A percentile compares a stretch with the other conserved stretches of the same genome.
phyloP scores from a whole-genome alignment of 768 basidiomycete species.

The Tricholoma sp. region DNA sequence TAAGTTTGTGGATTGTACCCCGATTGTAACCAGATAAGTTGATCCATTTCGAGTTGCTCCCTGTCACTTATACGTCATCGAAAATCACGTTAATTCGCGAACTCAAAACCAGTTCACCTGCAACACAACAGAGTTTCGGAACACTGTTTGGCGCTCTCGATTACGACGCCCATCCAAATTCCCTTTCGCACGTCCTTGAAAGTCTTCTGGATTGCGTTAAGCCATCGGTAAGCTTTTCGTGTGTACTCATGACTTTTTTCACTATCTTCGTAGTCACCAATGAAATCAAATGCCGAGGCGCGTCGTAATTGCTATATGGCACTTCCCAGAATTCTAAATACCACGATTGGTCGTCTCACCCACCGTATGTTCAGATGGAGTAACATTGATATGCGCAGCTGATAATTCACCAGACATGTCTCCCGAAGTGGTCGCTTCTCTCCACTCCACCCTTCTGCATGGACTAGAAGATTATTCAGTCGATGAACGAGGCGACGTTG shows the following conservation, averaged over 20 bases:
- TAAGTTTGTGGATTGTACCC: conserved; percentile 58
- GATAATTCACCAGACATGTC: conserved; percentile 39
- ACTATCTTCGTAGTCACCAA: conserved; percentile 14
- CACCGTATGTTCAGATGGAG: conserved; percentile 10
- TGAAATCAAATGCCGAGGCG: conserved; percentile 46
- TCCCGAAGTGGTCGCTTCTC: conserved; percentile 35
- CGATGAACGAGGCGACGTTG: conserved; percentile 95
- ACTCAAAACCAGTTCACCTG: conserved; percentile 43
- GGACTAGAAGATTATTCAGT: conserved; percentile 87
- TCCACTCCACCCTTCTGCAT: conserved; percentile 54
- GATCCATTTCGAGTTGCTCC: conserved; percentile 8
- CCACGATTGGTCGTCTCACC: conserved; percentile 17
- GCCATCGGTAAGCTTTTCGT: conserved; percentile 38
- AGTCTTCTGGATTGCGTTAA: conserved; percentile 61
- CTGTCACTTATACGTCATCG: conserved; percentile 2
- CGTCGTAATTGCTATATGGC: conserved; percentile 47
- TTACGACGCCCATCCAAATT: conserved; percentile 53
- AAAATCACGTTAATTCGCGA: conserved; percentile 57
- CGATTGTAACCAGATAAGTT: conserved; percentile 71
- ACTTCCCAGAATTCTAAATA: conserved; percentile 35
- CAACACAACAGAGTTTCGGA: conserved; percentile 70
- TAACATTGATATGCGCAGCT: not conserved
- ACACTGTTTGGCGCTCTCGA: conserved; percentile 63
- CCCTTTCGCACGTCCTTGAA: conserved; percentile 45
- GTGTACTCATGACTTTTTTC: not conserved